Conservation (phyloP, 495 filamentous ascomycete species). For the Lasiosphaeria miniovina region DNA sequence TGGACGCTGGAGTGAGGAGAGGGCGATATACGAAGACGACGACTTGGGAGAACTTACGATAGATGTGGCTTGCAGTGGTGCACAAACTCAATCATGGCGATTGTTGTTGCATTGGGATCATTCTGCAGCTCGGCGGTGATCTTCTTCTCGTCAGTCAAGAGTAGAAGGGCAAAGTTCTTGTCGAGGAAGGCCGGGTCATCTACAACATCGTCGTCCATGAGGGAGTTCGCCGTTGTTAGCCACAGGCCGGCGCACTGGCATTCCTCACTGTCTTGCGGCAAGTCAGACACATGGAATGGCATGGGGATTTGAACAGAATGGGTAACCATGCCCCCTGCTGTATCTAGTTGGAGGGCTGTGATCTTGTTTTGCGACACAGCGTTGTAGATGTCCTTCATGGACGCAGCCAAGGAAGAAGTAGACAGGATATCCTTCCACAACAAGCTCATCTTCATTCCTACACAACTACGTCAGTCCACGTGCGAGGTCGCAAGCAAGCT, state of each 20-base stretch:
- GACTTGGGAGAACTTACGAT: slow-evolving; percentile 46
- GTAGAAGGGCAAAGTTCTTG: slow-evolving; percentile 80
- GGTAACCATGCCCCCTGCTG: slow-evolving; percentile 46
- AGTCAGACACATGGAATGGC: slow-evolving; percentile 67
- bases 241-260: slow-evolving; percentile 66
- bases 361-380: slow-evolving; percentile 81
- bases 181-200: slow-evolving; percentile 62
- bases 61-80: slow-evolving; percentile 78
- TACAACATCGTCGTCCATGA: slow-evolving; percentile 61
- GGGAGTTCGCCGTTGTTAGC: slow-evolving; percentile 80
- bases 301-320: slow-evolving; percentile 86
- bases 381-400: slow-evolving; percentile 75
- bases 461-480: slow-evolving; percentile 11
- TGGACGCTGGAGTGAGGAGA: not conserved
- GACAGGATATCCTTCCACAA: slow-evolving; percentile 69
- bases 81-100: slow-evolving; percentile 77
- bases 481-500: not conserved
- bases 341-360: slow-evolving; percentile 55
- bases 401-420: slow-evolving; percentile 75
- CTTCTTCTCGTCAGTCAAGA: slow-evolving; percentile 78
- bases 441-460: slow-evolving; percentile 51
- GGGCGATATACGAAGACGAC: no score
- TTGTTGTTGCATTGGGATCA: slow-evolving; percentile 67
- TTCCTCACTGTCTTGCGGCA: slow-evolving; percentile 64
- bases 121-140: slow-evolving; percentile 80